Conservation (phyloP, 345 rosid species). For the Populus davidiana region DNA sequence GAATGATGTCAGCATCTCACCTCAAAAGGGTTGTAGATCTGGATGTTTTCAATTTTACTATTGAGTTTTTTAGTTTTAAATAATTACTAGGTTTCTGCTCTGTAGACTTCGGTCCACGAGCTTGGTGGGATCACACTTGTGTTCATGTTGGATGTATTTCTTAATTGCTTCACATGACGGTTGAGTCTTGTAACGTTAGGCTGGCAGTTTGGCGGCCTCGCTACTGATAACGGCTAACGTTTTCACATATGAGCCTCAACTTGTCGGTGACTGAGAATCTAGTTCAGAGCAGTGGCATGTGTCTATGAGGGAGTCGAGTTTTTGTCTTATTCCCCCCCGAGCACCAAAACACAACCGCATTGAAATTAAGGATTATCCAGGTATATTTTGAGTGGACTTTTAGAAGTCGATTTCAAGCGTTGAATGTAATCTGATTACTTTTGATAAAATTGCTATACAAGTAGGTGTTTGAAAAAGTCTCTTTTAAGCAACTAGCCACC, state of each 20-base stretch:
- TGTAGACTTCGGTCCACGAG: background rate
- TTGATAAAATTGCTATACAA: background rate
- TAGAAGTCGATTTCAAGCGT: background rate
- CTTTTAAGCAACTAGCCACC: background rate
- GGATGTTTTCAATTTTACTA: background rate
- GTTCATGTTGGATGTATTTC: background rate
- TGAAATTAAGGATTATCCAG: background rate
- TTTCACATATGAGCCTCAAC: conserved; percentile 13
- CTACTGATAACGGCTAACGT: background rate
- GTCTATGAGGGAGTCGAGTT: too few species aligned
- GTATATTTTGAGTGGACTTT: background rate
- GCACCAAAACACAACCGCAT: background rate
- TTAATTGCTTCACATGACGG: conserved; percentile 1
- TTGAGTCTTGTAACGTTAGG: conserved; percentile 5
- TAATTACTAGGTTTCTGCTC: background rate
- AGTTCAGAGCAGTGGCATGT: background rate
- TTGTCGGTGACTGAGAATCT: background rate
- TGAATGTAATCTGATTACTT: background rate
- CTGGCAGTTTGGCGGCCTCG: background rate
- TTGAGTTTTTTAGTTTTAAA: background rate
- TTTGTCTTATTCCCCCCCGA: background rate
- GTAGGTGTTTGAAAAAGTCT: background rate
- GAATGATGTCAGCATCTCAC: conserved; percentile 20
- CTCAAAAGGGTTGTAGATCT: conserved; percentile 9
- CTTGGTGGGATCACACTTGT: background rate